Conservation (phyloP, 139 green algal genomes). For the Chlamydomonas sp. region DNA sequence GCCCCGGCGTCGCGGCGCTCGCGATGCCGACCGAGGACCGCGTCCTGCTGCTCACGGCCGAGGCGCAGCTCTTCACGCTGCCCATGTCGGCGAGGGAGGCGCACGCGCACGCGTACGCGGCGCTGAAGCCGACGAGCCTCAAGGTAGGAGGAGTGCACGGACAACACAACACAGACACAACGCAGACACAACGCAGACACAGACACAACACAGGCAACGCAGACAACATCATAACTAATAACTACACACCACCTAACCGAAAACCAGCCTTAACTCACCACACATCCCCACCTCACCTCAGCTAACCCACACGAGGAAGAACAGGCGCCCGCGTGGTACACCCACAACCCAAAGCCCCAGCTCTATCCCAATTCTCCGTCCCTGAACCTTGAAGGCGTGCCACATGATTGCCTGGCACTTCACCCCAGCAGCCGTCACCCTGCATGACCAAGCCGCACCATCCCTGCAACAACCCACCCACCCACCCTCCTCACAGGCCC, state of each 20-base stretch:
- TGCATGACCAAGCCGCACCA: no score
- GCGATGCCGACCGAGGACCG: neutral
- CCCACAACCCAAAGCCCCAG: no score
- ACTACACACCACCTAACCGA: neutral
- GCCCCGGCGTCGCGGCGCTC: neutral
- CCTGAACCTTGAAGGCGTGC: no score
- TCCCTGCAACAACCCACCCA: neutral
- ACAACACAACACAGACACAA: no score
- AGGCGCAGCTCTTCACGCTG: neutral
- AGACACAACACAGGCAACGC: neutral
- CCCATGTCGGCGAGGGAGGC: neutral
- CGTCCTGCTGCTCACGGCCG: neutral
- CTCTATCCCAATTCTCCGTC: no score
- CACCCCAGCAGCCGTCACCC: neutral
- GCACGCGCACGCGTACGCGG: neutral
- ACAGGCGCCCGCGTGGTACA: no score
- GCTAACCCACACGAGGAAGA: no score
- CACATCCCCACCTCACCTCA: neutral
- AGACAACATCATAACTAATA: neutral
- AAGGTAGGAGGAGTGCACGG: no score
- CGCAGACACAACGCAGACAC: neutral
- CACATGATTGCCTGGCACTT: no score
- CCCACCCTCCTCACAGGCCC: neutral
- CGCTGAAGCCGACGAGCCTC: conserved; percentile 3
- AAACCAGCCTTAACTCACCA: neutral